These are phyloP conservation scores for Ceratonia siliqua DNA, from an alignment of 306 rosid genomes.

Conservation along the genomic window DNA sequence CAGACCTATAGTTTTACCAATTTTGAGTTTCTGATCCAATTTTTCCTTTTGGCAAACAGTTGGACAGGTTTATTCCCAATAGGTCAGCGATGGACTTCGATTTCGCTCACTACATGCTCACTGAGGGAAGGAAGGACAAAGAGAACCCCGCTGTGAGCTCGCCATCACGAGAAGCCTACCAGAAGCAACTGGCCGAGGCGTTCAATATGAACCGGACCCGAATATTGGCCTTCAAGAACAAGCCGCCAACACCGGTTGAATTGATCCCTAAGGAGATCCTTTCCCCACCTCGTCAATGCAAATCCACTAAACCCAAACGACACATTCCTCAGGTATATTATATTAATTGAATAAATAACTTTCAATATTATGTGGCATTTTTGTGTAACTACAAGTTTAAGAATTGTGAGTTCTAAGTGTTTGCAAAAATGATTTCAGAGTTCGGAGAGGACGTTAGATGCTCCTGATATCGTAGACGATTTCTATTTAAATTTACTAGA, in stretches of 20 bases:
- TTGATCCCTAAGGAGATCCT: conserved; percentile 43
- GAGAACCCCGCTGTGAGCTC: conserved; percentile 52
- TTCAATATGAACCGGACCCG: conserved; percentile 67
- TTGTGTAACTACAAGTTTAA: background rate
- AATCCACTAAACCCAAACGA: conserved; percentile 46
- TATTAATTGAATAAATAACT: background rate
- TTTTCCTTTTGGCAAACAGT: background rate
- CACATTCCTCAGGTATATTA: conserved; percentile 60
- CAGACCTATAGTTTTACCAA: background rate
- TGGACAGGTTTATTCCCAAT: conserved; percentile 50
- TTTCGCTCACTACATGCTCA: conserved; percentile 45
- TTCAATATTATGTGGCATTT: background rate
- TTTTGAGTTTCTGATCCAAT: background rate
- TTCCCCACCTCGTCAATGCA: conserved; percentile 36
- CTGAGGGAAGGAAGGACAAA: conserved; percentile 43
- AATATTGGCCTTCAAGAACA: conserved; percentile 72
- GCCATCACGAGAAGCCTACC: conserved; percentile 58
- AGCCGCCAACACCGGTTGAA: conserved; percentile 55
- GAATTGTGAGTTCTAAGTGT: background rate
- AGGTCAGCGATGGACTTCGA: conserved; percentile 49
- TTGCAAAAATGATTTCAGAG: conserved; percentile 35
- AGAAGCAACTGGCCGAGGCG: conserved; percentile 54
- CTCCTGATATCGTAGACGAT: conserved; percentile 65
- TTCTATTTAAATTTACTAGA: conserved; percentile 63
- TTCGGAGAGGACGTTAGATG: conserved; percentile 67